Percentiles rank a stretch among this genome's conserved stretches.
phyloP scores from a whole-genome alignment of 2,329 filamentous ascomycete genomes.

The Penicillium sp. region DNA sequence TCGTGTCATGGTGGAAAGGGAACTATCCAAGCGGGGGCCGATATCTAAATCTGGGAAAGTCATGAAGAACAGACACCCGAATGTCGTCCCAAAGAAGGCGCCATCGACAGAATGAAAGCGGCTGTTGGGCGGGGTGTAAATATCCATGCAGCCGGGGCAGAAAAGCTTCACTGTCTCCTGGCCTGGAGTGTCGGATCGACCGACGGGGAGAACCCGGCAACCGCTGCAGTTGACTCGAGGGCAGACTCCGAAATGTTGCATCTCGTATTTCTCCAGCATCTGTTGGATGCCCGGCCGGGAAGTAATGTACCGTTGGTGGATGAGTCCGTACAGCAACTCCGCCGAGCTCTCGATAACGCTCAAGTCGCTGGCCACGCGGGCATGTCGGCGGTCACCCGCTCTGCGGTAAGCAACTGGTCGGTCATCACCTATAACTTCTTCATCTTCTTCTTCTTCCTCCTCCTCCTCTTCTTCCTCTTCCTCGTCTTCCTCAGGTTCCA shows the following conservation, averaged over 20 bases:
- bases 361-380: constrained; percentile 84
- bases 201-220: constrained; percentile 86
- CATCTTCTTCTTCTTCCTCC: constrained; percentile 68
- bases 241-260: constrained; percentile 92
- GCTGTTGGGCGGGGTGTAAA: constrained; percentile 96
- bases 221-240: constrained; percentile 91
- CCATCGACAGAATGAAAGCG: constrained; percentile 96
- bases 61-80: constrained; percentile 95
- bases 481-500: constrained; percentile 85
- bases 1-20: constrained; percentile 29
- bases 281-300: constrained; percentile 94
- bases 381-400: constrained; percentile 68
- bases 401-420: constrained; percentile 45
- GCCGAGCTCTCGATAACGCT: constrained; percentile 95
- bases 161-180: constrained; percentile 98
- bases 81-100: constrained; percentile 96
- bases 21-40: constrained; percentile 60
- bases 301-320: constrained; percentile 98
- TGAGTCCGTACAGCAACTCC: constrained; percentile 96
- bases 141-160: constrained; percentile 92
- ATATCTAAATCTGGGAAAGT: constrained; percentile 97
- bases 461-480: constrained; percentile 65
- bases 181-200: constrained; percentile 88
- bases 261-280: constrained; percentile 98
- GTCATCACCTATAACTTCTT: constrained; percentile 63